Evolutionary conservation across 495 filamentous ascomycete species (phyloP).

Genomic region (Neurospora sp.): DNA sequence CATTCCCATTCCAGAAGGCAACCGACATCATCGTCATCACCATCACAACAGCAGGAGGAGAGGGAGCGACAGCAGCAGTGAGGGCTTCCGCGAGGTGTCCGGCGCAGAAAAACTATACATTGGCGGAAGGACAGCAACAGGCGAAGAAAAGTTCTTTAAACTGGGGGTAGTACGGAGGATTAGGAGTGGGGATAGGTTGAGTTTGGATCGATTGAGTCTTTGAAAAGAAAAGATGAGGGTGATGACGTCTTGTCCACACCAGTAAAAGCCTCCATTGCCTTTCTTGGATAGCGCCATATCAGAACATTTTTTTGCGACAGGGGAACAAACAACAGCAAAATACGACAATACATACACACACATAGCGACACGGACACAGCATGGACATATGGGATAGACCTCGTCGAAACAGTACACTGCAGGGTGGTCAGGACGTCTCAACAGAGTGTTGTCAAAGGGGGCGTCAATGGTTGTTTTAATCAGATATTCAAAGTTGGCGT

Average conservation of each 20-base stretch:
- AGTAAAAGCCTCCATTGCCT: background rate
- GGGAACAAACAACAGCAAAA: background rate
- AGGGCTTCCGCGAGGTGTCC: conserved; percentile 66
- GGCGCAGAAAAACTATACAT: conserved; percentile 80
- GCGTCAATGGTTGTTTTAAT: background rate
- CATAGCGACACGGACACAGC: background rate
- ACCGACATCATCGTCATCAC: conserved; percentile 11
- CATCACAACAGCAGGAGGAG: conserved; percentile 41
- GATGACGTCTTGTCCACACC: background rate
- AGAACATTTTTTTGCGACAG: background rate
- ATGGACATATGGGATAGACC: background rate
- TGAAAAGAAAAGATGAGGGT: conserved; percentile 20
- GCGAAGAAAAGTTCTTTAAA: conserved; percentile 83
- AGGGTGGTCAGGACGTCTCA: background rate
- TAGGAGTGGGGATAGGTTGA: conserved; percentile 44
- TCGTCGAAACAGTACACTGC: background rate
- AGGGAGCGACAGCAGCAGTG: conserved; percentile 69
- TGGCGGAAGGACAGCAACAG: conserved; percentile 71
- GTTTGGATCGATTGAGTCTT: conserved; percentile 47
- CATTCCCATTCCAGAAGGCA: conserved; percentile 29
- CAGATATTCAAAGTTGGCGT: background rate
- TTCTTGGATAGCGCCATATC: background rate
- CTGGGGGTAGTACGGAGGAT: conserved; percentile 46
- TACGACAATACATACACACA: background rate
- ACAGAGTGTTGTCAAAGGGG: background rate